phyloP scores from a whole-genome alignment of 495 filamentous ascomycete species.

The Penicillium dipodomyicola region DNA sequence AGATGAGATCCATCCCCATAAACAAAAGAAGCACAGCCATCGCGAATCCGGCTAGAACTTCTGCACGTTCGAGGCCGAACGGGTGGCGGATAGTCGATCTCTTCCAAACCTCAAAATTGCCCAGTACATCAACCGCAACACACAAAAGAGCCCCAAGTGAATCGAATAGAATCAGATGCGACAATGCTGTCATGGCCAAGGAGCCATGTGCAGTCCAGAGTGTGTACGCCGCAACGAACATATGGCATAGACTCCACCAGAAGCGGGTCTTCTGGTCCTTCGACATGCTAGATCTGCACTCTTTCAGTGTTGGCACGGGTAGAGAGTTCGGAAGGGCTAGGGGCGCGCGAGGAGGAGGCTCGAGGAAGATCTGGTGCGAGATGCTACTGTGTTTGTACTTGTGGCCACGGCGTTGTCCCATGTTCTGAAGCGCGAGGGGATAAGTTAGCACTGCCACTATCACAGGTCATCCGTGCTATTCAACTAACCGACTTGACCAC shows the following conservation, averaged over 20 bases:
- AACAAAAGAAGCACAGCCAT: slow-evolving; percentile 94
- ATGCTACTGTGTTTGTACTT: slow-evolving; percentile 98
- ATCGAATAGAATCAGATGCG: slow-evolving; percentile 92
- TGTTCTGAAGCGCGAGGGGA: slow-evolving; percentile 47
- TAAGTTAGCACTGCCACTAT: slow-evolving; percentile 13
- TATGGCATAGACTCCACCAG: slow-evolving; percentile 88
- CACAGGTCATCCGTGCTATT: background rate
- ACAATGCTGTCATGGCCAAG: slow-evolving; percentile 88
- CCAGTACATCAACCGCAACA: slow-evolving; percentile 84
- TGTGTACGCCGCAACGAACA: slow-evolving; percentile 74
- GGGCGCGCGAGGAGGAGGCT: slow-evolving; percentile 84
- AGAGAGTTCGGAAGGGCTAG: slow-evolving; percentile 89
- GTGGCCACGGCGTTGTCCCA: slow-evolving; percentile 91
- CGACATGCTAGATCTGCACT: slow-evolving; percentile 83
- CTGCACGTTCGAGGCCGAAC: slow-evolving; percentile 86
- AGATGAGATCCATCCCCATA: slow-evolving; percentile 93
- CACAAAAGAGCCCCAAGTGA: slow-evolving; percentile 90
- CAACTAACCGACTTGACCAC: slow-evolving; percentile 72
- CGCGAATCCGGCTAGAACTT: slow-evolving; percentile 94
- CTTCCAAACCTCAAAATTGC: slow-evolving; percentile 98
- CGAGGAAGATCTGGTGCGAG: slow-evolving; percentile 94
- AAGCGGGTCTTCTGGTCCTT: slow-evolving; percentile 77
- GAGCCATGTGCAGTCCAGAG: slow-evolving; percentile 82
- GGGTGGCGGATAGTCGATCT: slow-evolving; percentile 89
- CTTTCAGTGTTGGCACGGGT: slow-evolving; percentile 85